phyloP scores from a whole-genome alignment of 495 filamentous ascomycete genomes.

The Penicillium antarcticum region DNA sequence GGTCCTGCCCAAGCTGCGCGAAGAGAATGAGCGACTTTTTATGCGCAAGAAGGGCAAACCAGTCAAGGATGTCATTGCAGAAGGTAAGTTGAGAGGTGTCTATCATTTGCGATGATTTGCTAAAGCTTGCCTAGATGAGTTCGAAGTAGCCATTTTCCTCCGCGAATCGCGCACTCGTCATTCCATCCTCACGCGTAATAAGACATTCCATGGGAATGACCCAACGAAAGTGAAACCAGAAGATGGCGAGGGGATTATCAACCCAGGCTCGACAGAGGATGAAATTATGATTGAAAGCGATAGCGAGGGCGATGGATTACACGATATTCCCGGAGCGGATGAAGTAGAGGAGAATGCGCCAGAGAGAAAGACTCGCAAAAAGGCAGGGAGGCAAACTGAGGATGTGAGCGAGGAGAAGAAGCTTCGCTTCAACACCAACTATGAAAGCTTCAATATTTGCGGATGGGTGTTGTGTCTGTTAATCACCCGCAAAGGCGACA shows the following conservation, averaged over 20 bases:
- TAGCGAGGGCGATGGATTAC: conserved; percentile 31
- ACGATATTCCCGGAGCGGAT: conserved; percentile 35
- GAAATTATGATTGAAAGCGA: conserved; percentile 44
- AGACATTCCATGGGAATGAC: conserved; percentile 56
- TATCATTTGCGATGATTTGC: not conserved
- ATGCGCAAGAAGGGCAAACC: conserved; percentile 63
- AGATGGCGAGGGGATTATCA: conserved; percentile 51
- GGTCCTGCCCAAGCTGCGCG: conserved; percentile 83
- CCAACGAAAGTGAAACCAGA: conserved; percentile 49
- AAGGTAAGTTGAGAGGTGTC: conserved; percentile 52
- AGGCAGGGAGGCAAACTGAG: conserved; percentile 6
- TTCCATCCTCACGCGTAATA: conserved; percentile 80
- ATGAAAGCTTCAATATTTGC: conserved; percentile 94
- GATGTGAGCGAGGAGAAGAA: conserved; percentile 78
- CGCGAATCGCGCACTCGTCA: conserved; percentile 85
- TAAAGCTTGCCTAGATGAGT: conserved; percentile 64
- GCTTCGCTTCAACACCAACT: conserved; percentile 73
- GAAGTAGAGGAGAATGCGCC: conserved; percentile 2
- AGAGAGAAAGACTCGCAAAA: conserved; percentile 13
- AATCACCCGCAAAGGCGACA: conserved; percentile 67
- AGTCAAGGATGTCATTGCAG: conserved; percentile 81
- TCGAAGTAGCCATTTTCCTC: conserved; percentile 91
- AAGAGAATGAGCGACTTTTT: conserved; percentile 69
- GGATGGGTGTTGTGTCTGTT: conserved; percentile 87
- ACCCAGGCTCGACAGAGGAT: conserved; percentile 38